Conservation (phyloP, 176 grass and related monocot species). For the Phyllostachys edulis region DNA sequence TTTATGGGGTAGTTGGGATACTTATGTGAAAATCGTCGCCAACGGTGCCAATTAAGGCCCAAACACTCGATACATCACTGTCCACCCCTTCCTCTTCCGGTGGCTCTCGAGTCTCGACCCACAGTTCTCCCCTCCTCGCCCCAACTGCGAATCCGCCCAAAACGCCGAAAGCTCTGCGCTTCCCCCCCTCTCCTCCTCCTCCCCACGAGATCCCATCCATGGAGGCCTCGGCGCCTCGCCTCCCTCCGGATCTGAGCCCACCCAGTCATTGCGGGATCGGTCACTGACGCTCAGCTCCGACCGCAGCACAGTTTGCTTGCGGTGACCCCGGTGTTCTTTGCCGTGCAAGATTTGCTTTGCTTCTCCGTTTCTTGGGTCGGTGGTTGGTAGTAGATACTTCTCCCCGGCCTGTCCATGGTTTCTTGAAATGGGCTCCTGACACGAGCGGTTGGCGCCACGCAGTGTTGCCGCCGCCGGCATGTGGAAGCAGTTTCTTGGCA, state of each 20-base stretch:
- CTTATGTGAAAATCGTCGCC: too few species aligned
- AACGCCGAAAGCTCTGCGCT: slow-evolving; percentile 39
- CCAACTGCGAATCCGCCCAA: slow-evolving; percentile 28
- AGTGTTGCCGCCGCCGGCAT: slow-evolving; percentile 39
- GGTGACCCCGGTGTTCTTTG: not conserved
- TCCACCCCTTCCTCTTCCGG: too few species aligned
- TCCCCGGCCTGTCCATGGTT: slow-evolving; percentile 2
- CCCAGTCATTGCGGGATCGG: not conserved
- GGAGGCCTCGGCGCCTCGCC: slow-evolving; percentile 20
- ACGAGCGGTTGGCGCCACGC: slow-evolving; percentile 14
- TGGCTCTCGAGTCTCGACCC: not conserved
- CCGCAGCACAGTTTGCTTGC: not conserved
- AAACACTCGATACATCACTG: too few species aligned
- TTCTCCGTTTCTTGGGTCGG: slow-evolving; percentile 21
- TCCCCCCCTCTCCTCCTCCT: not conserved
- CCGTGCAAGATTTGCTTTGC: slow-evolving; percentile 34
- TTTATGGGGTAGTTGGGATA: too few species aligned
- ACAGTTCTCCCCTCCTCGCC: not conserved
- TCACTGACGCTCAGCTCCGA: not conserved
- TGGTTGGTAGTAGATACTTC: slow-evolving; percentile 28
- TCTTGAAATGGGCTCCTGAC: slow-evolving; percentile 46
- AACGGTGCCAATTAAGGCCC: too few species aligned
- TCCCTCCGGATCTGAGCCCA: slow-evolving; percentile 31
- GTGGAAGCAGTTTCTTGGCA: slow-evolving; percentile 93
- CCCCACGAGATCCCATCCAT: slow-evolving; percentile 46